Base-by-base conservation (phyloP, 441 rosid genomes). In the Bocquillonia castaneifolia region DNA sequence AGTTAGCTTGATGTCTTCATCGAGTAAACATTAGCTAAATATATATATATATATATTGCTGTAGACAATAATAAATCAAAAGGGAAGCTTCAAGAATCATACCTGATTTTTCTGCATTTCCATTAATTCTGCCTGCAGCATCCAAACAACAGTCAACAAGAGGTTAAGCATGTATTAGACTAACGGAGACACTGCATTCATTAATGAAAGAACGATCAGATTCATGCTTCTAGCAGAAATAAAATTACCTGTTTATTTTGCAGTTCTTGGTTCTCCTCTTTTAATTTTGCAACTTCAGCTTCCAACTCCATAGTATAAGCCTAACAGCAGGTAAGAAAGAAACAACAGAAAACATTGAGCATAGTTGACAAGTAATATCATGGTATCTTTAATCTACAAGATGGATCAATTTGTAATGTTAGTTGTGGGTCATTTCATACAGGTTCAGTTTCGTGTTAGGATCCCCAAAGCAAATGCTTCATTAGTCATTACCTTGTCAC, bases 61-160 rank as follows among this genome's bases (percentile, higher is more conserved):
- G n/a, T n/a, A n/a, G n/a, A n/a, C n/a, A 36, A 22, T 18, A 25
- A 59, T 10, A 37, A 64, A n/a, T n/a, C 31, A 25, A 28, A 56
- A 63, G 52, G 12, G 15, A 36, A 22, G 67, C n/a, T 36, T 5
- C 26, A 63, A 72, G 37, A 63, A 50, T 12, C 53, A 47, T 50
- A 93, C 99, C 99, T 93, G 89, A 77, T 88, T 86, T 80, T 88
- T 86, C 83, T 87, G 95, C 84, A 86, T 79, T 75, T 91, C 87
- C 78, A 86, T 71, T 14, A 87, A 77, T 80, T 85, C 86, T 6
- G 51, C 88, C 97, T 89, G 90, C 72, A 78, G 73, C 47, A 81
- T 66, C 53, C 65, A 69, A 66, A 65, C 51, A 28, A 65, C 2
- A 60, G 63, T 22, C 31, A 61, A 57, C 62, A 37, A 75, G 40